Evolutionary conservation across 805 yeast genomes (phyloP), one percentile per base, ranked within the genome.

Genomic region (Metschnikowia corniflorae): DNA sequence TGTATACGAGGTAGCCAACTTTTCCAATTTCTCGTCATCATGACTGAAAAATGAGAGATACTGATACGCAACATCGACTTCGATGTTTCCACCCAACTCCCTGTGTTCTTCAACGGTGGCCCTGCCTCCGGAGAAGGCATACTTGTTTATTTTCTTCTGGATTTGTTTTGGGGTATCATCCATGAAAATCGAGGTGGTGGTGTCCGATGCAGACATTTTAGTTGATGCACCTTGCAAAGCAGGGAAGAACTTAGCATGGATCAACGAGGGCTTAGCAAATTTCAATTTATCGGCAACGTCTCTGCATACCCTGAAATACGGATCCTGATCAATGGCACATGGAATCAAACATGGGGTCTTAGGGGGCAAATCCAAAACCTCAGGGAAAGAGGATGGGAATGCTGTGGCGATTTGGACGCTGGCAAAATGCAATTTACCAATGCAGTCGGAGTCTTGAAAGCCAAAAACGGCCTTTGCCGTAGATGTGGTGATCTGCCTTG

Each of bases 321-420:
- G 97, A 63, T 93, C 98, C 71, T 91, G 98, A 61, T 93, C 98
- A 59, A 93, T 93, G 31, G 98, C 98, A 73, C 98, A 93, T 26
- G 98, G 98, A 61, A 93, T 93, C 61, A 93, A 71, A 64, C 96
- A 87, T 44, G 96, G 97, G 0, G 97, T 87, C 68, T 89, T 93
- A 32, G 80, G 70, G 30, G 94, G 86, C 53, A 82, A 65, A 6
- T 86, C 96, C 51, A 93, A 75, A 16, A 93, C 84, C 46, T 82
- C 95, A 2, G 97, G 98, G 76, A 86, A 93, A 10, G 97, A 86
- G 32, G 91, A 85, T 41, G 96, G 95, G 70, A 93, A 91, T 1
- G 96, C 94, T 13, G 97, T 81, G 17, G 97, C 86, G 55, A 94
- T 93, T 70, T 93, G 98, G 54, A 93, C 79, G 23, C 96, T 86